Percentiles rank a stretch among this genome's conserved stretches.
Conservation (phyloP, 352 stramenopile genomes). For the Globisporangium cylindrosporum region DNA sequence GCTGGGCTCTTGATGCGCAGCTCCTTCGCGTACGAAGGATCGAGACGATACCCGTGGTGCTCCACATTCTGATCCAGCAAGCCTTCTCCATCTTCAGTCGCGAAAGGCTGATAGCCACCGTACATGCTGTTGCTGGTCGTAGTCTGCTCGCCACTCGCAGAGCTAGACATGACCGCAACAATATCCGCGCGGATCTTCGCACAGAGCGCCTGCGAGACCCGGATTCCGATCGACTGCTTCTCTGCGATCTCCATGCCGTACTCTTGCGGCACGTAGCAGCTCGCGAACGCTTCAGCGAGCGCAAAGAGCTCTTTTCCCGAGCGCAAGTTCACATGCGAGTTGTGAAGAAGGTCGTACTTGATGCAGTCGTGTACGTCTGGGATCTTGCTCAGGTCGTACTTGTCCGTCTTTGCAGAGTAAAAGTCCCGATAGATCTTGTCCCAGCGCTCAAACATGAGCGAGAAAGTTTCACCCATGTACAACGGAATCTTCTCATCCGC, state of each 20-base stretch:
- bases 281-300: slow-evolving; percentile 93
- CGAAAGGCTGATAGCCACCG: slow-evolving; percentile 25
- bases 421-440: slow-evolving; percentile 94
- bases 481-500: slow-evolving; percentile 82
- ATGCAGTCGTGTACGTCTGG: slow-evolving; percentile 98
- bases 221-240: slow-evolving; percentile 95
- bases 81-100: slow-evolving; percentile 30
- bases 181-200: slow-evolving; percentile 97
- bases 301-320: slow-evolving; percentile 91
- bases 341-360: slow-evolving; percentile 98
- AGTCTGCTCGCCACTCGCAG: slow-evolving; percentile 32
- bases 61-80: slow-evolving; percentile 61
- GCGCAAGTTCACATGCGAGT: slow-evolving; percentile 88
- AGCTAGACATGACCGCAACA: slow-evolving; percentile 73
- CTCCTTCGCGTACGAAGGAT: slow-evolving; percentile 88
- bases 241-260: slow-evolving; percentile 89
- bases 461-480: slow-evolving; percentile 97
- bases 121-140: slow-evolving; percentile 33
- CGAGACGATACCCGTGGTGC: slow-evolving; percentile 87
- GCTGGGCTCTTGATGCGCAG: slow-evolving; percentile 93
- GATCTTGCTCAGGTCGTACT: slow-evolving; percentile 95
- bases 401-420: slow-evolving; percentile 87
- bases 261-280: slow-evolving; percentile 98
- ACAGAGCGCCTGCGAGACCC: slow-evolving; percentile 95
- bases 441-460: slow-evolving; percentile 92